Base-by-base conservation (phyloP, 257 asterid genomes). In the Leonotis leonurus region DNA sequence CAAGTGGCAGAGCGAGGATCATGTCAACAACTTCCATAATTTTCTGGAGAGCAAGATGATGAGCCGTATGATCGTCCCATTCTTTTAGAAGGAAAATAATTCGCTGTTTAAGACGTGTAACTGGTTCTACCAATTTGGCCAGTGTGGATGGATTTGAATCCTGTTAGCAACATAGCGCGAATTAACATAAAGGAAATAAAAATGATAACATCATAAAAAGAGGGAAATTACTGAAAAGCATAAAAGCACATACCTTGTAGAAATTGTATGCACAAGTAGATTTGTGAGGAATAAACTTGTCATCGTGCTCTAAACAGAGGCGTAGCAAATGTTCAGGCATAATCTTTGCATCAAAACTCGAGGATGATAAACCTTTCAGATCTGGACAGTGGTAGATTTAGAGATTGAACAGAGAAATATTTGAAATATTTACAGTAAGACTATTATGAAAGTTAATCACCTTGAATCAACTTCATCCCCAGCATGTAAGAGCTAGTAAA, bases 71-170 rank as follows among this genome's bases (percentile, higher is more conserved):
- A 29, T 78, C 85, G 60, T 89, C 87, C 87, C 87, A 81, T 69
- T 87, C 96, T 16, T 78, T 72, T 72, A 85, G 59, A 56, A 80
- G 80, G 70, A 56, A 37, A 24, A 70, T 27, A 54, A 93, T 71
- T 54, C 78, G 62, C 76, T 77, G 66, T 65, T 76, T 84, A 70
- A 93, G 95, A 71, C 54, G 63, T 51, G 56, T 33, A 70, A 85
- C 70, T 4, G 96, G 97, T 72, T 82, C 88, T 71, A 93, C 97
- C 85, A 93, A 73, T 75, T 83, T 79, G 62, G 85, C 85, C 91
- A 89, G 69, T 72, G 77, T 13, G 14, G 83, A 75, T 14, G 90
- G 62, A 73, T 87, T 87, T 33, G 99, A 67, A 63, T 93, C 92
- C 95, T 86, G 55, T 49, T 2, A 49, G 18, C 51, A 71, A 29